Evolutionary conservation across 345 rosid genomes (phyloP), one percentile per base, ranked within the genome.

Genomic region (Lepidium africanum): DNA sequence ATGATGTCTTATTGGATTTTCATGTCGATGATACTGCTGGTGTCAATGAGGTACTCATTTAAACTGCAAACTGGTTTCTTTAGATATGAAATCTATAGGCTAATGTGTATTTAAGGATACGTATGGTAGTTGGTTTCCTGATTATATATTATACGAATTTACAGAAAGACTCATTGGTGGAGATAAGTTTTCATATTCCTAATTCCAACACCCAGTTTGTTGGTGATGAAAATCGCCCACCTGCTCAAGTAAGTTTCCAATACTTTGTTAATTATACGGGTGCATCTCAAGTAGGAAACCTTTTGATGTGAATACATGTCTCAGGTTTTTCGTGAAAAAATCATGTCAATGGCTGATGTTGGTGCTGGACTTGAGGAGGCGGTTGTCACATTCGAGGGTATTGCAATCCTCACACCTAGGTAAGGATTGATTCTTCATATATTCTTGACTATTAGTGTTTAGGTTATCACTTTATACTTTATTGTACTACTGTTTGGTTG

Each of bases 1-100:
- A 87, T 74, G 97, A 94, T 74, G 99, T 94, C 46, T 56, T 86
- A 25, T 2, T 21, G 2, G 93, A 94, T 87, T 94, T 94, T 81
- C 99, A 94, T 71, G 90, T 89, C 40, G 96, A 96, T 87, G 99
- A 94, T 72, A 91, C 96, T 10, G 83, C 96, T 61, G 97, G 99
- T 72, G 99, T 96, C 59, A 25, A 2, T 25, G 27, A 25, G 27
- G 27, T 25, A 25, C 27, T 25, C 4, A 14, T 37, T 69, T 37
- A n/a, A 40, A 60, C 25, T 51, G 9, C 43, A 8, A 30, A 11
- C 30, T 49, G 42, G 38, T 60, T 51, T 51, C 36, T 11, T 46
- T 55, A 10, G 42, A 37, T 9, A 16, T 46, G 42, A 16, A 21
- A 14, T 65, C 53, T 56, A 50, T 66, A 11, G 59, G 35, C 59